Evolutionary conservation across 148 eudicot genomes (phyloP), one percentile per base, ranked within the genome.

Genomic region (Silene conica): DNA sequence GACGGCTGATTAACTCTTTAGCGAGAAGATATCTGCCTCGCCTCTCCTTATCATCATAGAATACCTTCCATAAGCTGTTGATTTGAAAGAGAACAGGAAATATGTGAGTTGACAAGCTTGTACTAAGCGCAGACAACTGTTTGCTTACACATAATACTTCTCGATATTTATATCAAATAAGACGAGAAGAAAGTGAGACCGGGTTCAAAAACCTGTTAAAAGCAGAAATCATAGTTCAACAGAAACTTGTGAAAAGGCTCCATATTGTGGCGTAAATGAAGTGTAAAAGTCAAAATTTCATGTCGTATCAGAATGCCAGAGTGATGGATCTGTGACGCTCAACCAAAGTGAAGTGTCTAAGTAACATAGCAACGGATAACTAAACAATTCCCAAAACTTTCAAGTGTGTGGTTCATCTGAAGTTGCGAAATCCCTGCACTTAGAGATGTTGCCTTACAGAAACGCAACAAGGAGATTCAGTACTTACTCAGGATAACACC

Each of bases 401-500:
- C 14, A 26, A 38, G 67, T 63, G 20, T 63, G 14, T 0, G 67
- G 1, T 28, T 63, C 46, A 13, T 14, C 15, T 15, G 20, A 64
- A 16, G 5, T 31, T 0, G 19, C 26, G 6, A 64, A 64, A 20
- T 14, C 25, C 41, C 45, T 13, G 16, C 8, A 66, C 38, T n/a
- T n/a, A 38, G 21, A 9, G 8, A 48, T 8, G 2, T 3, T 46
- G 22, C 31, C 63, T 23, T 28, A 14, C 25, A 52, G 54, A 21
- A 41, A 45, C 11, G n/a, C 10, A 23, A 19, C 38, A 26, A 25
- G 5, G 0, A 62, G 22, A 58, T 16, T 9, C 23, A 1, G 67
- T 46, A 78, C 90, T 85, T 89, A 92, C 98, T 90, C 96, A 0
- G 98, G 98, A 80, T 90, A 95, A 78, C 93, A 92, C 85, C 98